Conservation (phyloP, 106 monocot genomes). For the Hemerocallis citrina region DNA sequence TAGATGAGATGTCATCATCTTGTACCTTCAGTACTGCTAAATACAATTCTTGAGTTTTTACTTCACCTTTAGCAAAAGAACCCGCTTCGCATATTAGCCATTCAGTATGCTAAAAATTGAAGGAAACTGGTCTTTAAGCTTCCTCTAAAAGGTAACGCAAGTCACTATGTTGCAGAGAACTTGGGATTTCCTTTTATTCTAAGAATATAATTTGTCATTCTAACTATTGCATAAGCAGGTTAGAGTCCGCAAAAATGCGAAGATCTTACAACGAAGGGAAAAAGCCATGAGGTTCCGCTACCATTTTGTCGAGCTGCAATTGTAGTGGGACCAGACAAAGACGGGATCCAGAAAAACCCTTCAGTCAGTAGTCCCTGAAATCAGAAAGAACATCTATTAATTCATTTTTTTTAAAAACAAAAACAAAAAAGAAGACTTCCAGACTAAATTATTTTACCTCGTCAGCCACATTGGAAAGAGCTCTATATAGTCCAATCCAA, state of each 20-base stretch:
- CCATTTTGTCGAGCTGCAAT: conserved; percentile 81
- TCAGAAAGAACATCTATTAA: conserved; percentile 1
- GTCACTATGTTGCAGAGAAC: neutral
- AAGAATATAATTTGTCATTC: neutral
- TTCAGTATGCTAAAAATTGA: neutral
- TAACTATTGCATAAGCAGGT: too few species aligned
- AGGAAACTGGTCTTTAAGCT: too few species aligned
- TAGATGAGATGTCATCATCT: too few species aligned
- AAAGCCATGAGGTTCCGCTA: conserved; percentile 90
- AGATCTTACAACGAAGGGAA: conserved; percentile 78
- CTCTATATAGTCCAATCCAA: conserved; percentile 97
- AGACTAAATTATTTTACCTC: conserved; percentile 75
- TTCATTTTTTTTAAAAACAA: too few species aligned
- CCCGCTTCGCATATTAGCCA: neutral
- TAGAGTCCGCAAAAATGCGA: too few species aligned
- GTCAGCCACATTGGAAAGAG: conserved; percentile 95
- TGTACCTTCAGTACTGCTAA: too few species aligned
- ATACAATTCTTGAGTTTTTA: too few species aligned
- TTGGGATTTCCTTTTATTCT: neutral
- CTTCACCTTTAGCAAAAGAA: neutral
- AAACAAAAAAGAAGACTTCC: neutral
- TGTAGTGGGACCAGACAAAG: conserved; percentile 88
- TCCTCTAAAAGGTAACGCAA: too few species aligned
- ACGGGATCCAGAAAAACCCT: conserved; percentile 97
- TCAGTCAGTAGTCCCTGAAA: conserved; percentile 83